Evolutionary conservation across 768 basidiomycete genomes (phyloP), one percentile per base, ranked within the genome.

Genomic region (Rubroboletus satanas): DNA sequence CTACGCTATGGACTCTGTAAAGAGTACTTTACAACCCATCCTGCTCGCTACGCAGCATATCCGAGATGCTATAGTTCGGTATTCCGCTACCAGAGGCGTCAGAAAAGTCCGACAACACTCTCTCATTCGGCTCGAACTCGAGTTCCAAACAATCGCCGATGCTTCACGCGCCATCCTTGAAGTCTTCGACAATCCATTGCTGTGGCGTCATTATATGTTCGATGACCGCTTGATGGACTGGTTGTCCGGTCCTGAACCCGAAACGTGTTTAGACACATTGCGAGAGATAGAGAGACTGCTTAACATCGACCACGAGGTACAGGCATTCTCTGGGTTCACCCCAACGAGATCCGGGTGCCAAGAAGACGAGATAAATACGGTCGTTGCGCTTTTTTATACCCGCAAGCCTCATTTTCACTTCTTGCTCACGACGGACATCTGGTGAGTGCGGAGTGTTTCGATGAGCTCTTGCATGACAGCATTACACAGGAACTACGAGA

Each of bases 361-460:
- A 29, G 55, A 62, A 31, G 46, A 35, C 8, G 33, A 39, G 9
- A 3, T 61, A 21, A 41, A 49, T 12, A 17, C 0, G 4, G 51
- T 48, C 28, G 31, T 56, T 18, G 3, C 11, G 1, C 51, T 52
- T 33, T 61, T 61, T 14, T 18, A 38, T 23, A 15, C 33, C 10
- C 52, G 37, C 29, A 52, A 46, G 14, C 36, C 50, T 0, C 43
- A 60, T 17, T 60, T 61, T 38, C 46, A 51, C 18, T 61, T 52
- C 29, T 45, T 61, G 46, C 43, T 60, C 11, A 49, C 33, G 17
- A 60, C 45, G 18, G 39, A 51, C 15, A 45, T 60, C n/a, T 60
- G 58, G 59, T 60, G n/a, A 38, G 49, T 41, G 10, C 3, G 2
- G 12, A 3, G 1, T 5, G 2, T 11, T 15, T 28, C 5, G 3